Evolutionary conservation across 768 basidiomycete species (phyloP).

Genomic region (Lyophyllum semitale): DNA sequence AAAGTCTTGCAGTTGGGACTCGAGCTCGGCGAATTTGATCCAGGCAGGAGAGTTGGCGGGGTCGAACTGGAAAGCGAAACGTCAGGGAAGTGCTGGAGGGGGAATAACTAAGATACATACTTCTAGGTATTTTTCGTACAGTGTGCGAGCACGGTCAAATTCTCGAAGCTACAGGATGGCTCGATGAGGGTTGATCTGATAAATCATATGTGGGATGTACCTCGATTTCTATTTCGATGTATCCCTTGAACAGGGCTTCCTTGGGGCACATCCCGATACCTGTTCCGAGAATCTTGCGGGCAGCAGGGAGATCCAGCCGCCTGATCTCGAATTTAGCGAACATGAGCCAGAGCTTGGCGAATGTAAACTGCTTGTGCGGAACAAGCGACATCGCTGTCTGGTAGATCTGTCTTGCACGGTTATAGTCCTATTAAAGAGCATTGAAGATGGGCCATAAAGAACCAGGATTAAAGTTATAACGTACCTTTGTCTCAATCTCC

Average conservation of each 20-base stretch:
- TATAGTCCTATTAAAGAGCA: slow-evolving; percentile 61
- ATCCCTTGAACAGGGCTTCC: slow-evolving; percentile 92
- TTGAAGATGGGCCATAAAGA: not conserved
- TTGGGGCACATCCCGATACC: slow-evolving; percentile 97
- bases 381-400: slow-evolving; percentile 86
- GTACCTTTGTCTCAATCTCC: slow-evolving; percentile 90
- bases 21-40: slow-evolving; percentile 95
- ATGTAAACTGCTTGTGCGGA: slow-evolving; percentile 96
- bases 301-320: slow-evolving; percentile 76
- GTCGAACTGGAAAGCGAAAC: slow-evolving; percentile 58
- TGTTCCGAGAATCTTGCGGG: slow-evolving; percentile 86
- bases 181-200: not conserved
- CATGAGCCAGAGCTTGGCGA: slow-evolving; percentile 94
- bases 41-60: slow-evolving; percentile 89
- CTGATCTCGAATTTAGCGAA: slow-evolving; percentile 93
- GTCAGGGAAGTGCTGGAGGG: slow-evolving; percentile 1
- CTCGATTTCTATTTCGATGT: slow-evolving; percentile 92
- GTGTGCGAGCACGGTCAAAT: slow-evolving; percentile 87
- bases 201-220: slow-evolving; percentile 38
- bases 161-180: slow-evolving; percentile 68
- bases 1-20: slow-evolving; percentile 84
- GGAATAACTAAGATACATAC: slow-evolving; percentile 38
- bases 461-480: slow-evolving; percentile 13
- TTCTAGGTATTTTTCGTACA: slow-evolving; percentile 95
- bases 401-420: slow-evolving; percentile 87